These are phyloP conservation scores for Physaria fendleri DNA, from an alignment of 345 rosid species.

Conservation along the genomic window DNA sequence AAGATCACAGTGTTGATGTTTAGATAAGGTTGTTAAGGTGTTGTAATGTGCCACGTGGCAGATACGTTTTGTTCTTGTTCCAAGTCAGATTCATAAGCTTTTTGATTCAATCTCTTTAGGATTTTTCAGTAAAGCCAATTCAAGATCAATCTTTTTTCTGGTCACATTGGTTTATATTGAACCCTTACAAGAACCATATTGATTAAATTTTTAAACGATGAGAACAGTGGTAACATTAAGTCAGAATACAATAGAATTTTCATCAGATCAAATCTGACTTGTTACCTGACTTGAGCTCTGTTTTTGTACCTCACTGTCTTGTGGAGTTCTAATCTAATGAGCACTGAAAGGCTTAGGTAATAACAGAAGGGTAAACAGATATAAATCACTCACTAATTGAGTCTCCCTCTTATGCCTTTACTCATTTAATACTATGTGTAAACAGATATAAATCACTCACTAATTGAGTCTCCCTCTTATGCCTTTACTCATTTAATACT, in stretches of 20 bases:
- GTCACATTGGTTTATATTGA: neutral
- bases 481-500: too few species aligned
- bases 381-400: too few species aligned
- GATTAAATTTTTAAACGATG: neutral
- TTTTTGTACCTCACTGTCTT: neutral
- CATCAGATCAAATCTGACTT: neutral
- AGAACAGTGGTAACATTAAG: neutral
- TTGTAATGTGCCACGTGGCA: slow-evolving; percentile 43
- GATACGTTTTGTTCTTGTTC: slow-evolving; percentile 5
- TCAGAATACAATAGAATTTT: neutral
- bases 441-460: too few species aligned
- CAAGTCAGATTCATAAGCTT: slow-evolving; percentile 19
- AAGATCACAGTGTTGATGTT: slow-evolving; percentile 41
- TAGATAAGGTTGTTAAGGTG: slow-evolving; percentile 61
- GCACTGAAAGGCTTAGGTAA: too few species aligned
- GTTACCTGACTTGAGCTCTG: neutral
- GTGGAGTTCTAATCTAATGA: too few species aligned
- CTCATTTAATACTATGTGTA: too few species aligned
- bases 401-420: too few species aligned
- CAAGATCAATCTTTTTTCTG: neutral
- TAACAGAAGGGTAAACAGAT: too few species aligned
- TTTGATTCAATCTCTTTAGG: neutral
- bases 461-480: too few species aligned
- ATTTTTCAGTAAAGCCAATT: neutral
- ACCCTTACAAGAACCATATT: neutral